Evolutionary conservation across 83 land plant species (phyloP), one percentile per base, ranked within the genome.

Genomic region (Picea abies): DNA sequence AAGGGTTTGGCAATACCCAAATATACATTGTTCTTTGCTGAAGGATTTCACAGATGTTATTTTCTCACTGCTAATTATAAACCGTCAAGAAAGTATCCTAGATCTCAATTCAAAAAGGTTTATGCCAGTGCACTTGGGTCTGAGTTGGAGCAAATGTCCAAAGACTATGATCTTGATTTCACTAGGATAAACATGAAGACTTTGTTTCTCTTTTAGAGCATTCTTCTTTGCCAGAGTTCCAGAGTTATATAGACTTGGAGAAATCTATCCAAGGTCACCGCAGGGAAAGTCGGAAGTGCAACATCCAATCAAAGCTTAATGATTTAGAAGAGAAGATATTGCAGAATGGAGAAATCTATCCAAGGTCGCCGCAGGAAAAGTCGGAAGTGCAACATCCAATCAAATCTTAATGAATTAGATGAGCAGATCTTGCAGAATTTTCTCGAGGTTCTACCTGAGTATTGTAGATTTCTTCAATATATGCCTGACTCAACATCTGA

Each of bases 81-180:
- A 70, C 73, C 17, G 47, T 39, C 14, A 70, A 70, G 29, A 29
- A 29, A 29, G 29, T 29, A 29, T 29, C 29, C 29, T 29, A 29
- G 29, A 29, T 29, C 29, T 2, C 3, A 71, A n/a, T 41, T 47
- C 49, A 71, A 19, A 7, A 17, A 17, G 20, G 5, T 39, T 39
- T 37, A 41, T 7, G 52, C 37, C n/a, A 5, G 17, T 5, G 29
- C 29, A 29, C 29, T 29, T 29, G 29, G 29, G 29, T 29, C 0
- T 29, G 29, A 29, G 29, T 29, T 29, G 29, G 29, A 29, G 29
- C 29, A 29, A 29, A 29, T n/a, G n/a, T n/a, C n/a, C n/a, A n/a
- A n/a, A n/a, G n/a, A n/a, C n/a, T n/a, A n/a, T n/a, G n/a, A n/a
- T 39, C 23, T 71, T 71, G 76, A 71, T 71, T 71, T 71, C 25